Percentiles rank a stretch among this genome's conserved stretches.
Conservation (phyloP, 2,329 filamentous ascomycete species). For the Metarhizium humberi region DNA sequence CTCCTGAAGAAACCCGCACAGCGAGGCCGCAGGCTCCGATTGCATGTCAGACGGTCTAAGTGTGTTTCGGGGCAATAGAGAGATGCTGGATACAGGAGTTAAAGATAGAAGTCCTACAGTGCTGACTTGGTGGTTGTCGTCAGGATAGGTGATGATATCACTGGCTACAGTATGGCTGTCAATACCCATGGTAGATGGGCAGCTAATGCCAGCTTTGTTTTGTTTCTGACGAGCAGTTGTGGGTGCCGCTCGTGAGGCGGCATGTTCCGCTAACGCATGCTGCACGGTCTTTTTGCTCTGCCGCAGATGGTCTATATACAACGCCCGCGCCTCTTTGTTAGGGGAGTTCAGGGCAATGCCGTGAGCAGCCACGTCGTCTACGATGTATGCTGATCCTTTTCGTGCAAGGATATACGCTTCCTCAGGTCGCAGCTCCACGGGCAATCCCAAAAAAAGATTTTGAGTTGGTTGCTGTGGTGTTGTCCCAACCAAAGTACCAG, state of each 20-base stretch:
- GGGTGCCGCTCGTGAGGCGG: slow-evolving; percentile 24
- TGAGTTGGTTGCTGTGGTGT: slow-evolving; percentile 90
- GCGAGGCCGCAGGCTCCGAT: slow-evolving; percentile 26
- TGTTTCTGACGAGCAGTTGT: slow-evolving; percentile 13
- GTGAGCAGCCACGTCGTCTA: slow-evolving; percentile 71
- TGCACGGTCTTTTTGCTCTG: slow-evolving; percentile 32
- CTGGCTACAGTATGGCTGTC: background rate
- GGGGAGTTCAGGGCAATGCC: slow-evolving; percentile 50
- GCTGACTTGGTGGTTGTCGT: background rate
- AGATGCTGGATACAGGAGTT: slow-evolving; percentile 26
- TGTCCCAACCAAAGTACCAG: slow-evolving; percentile 76
- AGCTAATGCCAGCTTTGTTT: background rate
- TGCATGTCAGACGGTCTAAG: background rate
- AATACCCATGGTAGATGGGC: background rate
- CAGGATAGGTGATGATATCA: background rate
- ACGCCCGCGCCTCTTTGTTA: slow-evolving; percentile 44
- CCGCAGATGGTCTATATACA: slow-evolving; percentile 53
- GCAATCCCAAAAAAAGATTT: slow-evolving; percentile 85
- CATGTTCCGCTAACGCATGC: slow-evolving; percentile 28
- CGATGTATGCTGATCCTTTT: slow-evolving; percentile 65
- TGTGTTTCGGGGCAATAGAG: slow-evolving; percentile 15
- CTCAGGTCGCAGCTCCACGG: slow-evolving; percentile 82
- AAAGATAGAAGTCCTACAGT: background rate
- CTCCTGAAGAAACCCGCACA: slow-evolving; percentile 73
- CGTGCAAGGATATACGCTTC: slow-evolving; percentile 77